A percentile compares a stretch with the other conserved stretches of the same genome.
phyloP scores from a whole-genome alignment of 306 rosid genomes.

The Bauhinia variegata region DNA sequence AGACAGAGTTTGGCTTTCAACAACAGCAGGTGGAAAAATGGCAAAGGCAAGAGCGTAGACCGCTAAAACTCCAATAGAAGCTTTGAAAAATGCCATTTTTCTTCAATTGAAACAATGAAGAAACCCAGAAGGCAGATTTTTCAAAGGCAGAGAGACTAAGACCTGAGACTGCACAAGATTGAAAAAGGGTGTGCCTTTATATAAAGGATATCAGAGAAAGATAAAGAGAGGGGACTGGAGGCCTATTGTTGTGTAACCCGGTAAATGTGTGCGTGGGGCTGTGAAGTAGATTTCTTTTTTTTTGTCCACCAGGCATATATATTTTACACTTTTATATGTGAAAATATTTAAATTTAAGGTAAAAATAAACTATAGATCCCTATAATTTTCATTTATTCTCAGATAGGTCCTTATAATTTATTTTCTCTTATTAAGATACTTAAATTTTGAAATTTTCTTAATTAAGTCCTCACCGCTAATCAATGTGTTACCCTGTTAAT shows the following conservation, averaged over 20 bases:
- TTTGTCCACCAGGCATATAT: no score
- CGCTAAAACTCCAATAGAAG: slow-evolving; percentile 36
- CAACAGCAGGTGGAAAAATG: slow-evolving; percentile 50
- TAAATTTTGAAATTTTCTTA: no score
- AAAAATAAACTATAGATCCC: no score
- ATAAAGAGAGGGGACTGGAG: background rate
- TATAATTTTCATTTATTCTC: no score
- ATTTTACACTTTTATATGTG: no score
- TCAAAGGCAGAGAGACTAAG: no score
- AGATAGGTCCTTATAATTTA: no score
- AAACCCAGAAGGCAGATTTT: background rate
- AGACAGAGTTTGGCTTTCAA: slow-evolving; percentile 43
- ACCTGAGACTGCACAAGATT: background rate
- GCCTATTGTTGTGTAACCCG: background rate
- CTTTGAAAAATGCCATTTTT: slow-evolving; percentile 45
- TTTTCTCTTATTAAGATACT: no score
- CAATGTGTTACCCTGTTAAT: no score
- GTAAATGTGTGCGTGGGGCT: background rate
- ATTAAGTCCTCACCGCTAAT: no score
- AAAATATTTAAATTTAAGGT: no score
- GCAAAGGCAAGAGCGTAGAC: slow-evolving; percentile 42
- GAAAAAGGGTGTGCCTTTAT: slow-evolving; percentile 5
- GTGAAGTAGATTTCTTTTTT: no score
- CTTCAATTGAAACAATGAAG: background rate
- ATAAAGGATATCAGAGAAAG: background rate